phyloP scores from a whole-genome alignment of 2,329 filamentous ascomycete species.

The Lachnellula willkommii region DNA sequence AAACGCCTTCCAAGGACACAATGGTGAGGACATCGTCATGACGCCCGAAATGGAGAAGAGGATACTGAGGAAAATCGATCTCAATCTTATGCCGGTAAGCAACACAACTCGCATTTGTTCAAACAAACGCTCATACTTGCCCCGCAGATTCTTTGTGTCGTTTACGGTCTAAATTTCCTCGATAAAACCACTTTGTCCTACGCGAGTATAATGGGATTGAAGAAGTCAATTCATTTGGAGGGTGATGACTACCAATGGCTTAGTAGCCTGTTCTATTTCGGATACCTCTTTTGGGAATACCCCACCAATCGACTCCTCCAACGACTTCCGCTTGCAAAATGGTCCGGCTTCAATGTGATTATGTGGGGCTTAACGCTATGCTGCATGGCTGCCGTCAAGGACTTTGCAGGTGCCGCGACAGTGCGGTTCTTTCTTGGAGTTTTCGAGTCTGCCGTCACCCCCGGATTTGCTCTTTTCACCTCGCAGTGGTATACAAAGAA shows the following conservation, averaged over 20 bases:
- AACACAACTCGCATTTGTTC: neutral
- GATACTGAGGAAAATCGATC: constrained; percentile 42
- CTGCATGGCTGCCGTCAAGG: constrained; percentile 57
- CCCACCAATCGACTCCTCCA: constrained; percentile 37
- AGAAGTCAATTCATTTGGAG: constrained; percentile 37
- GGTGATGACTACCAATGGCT: constrained; percentile 42
- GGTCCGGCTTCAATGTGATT: constrained; percentile 55
- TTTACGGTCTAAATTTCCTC: constrained; percentile 55
- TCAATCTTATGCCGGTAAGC: constrained; percentile 39
- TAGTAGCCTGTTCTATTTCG: constrained; percentile 43
- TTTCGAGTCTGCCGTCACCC: constrained; percentile 64
- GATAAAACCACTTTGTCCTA: constrained; percentile 45
- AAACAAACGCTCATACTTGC: constrained; percentile 1
- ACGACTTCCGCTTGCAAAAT: constrained; percentile 57
- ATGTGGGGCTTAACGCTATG: constrained; percentile 56
- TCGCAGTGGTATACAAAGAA: constrained; percentile 68
- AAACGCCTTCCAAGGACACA: constrained; percentile 36
- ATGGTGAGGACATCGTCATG: constrained; percentile 34
- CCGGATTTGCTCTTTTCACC: constrained; percentile 63
- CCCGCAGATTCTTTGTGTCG: constrained; percentile 45
- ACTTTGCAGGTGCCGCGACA: constrained; percentile 56
- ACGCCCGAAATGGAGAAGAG: constrained; percentile 37
- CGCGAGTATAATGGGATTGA: constrained; percentile 45
- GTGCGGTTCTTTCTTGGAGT: constrained; percentile 64
- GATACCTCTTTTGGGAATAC: constrained; percentile 31